Evolutionary conservation across 140 eudicot genomes (phyloP), one percentile per base, ranked within the genome.

Genomic region (Erigeron philadelphicus): DNA sequence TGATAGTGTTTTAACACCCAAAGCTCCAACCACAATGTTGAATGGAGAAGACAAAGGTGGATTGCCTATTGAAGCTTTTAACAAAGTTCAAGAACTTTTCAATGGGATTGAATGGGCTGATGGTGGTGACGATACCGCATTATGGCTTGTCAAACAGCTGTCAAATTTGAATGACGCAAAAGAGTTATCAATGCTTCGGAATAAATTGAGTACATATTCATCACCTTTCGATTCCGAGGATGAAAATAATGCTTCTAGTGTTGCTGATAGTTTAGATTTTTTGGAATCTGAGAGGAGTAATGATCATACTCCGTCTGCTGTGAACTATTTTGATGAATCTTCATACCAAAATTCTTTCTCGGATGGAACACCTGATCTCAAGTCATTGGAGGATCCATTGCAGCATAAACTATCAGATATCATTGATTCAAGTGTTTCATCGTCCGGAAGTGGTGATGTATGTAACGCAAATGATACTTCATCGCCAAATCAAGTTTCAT

Each of bases 151-250:
- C 58, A 94, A 87, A 80, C 99, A 94, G 65, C 78, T 94, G 47
- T 83, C 97, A 2, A 84, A 76, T 38, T 71, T 90, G 75, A 90
- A 90, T 77, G 91, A 90, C 71, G 89, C 84, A 38, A 90, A 84
- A 77, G 97, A 90, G 61, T 70, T 90, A 72, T 78, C 97, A 9
- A 77, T 90, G 70, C 40, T 94, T 65, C 76, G 79, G 81, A 89
- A 79, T 68, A 90, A 94, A 75, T 44, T 85, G 79, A 81, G 91
- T 76, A 83, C 81, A 57, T 80, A 87, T 75, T 84, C 94, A 41
- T 89, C 96, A 7, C 98, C 98, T 58, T 73, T 84, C 65, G 97
- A 89, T 54, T 94, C 99, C 3, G 99, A 94, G 74, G 99, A 94
- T 73, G 97, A 90, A 75, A 79, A 86, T 76, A 89, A 87, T 71